These are phyloP conservation scores for Aspergillus saccharolyticus DNA, from an alignment of 495 filamentous ascomycete genomes.

Conservation along the genomic window DNA sequence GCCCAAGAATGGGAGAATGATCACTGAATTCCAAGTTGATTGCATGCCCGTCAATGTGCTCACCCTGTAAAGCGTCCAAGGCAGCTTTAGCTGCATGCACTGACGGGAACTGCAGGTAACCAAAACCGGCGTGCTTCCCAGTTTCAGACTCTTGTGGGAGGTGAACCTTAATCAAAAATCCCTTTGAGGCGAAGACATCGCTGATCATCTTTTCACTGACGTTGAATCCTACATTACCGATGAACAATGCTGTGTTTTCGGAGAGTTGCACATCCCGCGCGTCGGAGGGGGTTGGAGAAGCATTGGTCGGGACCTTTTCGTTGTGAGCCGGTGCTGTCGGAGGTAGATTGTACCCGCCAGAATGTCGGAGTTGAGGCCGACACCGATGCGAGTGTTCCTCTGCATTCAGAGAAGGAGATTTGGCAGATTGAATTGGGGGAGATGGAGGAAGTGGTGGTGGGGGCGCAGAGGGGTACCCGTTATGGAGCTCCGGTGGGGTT, in stretches of 20 bases:
- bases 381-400: background rate
- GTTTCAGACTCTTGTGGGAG: slow-evolving; percentile 81
- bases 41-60: slow-evolving; percentile 69
- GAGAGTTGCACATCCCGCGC: slow-evolving; percentile 13
- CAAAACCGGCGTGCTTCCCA: slow-evolving; percentile 85
- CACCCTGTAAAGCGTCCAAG: slow-evolving; percentile 68
- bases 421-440: background rate
- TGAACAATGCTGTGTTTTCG: slow-evolving; percentile 75
- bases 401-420: background rate
- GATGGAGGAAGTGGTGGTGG: slow-evolving; percentile 11
- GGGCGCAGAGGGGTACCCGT: background rate
- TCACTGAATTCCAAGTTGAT: slow-evolving; percentile 84
- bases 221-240: slow-evolving; percentile 87
- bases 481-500: background rate
- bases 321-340: background rate
- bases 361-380: background rate
- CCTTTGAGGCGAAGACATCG: slow-evolving; percentile 70
- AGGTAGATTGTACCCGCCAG: background rate
- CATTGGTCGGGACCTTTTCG: background rate
- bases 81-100: slow-evolving; percentile 74
- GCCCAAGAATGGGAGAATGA: slow-evolving; percentile 21
- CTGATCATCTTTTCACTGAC: slow-evolving; percentile 67
- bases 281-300: background rate
- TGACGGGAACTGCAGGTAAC: slow-evolving; percentile 75
- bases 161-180: slow-evolving; percentile 65